A percentile compares a stretch with the other conserved stretches of the same genome.
Evolutionary conservation across 2,329 filamentous ascomycete genomes (phyloP).

Genomic region (Trichoderma sp.): DNA sequence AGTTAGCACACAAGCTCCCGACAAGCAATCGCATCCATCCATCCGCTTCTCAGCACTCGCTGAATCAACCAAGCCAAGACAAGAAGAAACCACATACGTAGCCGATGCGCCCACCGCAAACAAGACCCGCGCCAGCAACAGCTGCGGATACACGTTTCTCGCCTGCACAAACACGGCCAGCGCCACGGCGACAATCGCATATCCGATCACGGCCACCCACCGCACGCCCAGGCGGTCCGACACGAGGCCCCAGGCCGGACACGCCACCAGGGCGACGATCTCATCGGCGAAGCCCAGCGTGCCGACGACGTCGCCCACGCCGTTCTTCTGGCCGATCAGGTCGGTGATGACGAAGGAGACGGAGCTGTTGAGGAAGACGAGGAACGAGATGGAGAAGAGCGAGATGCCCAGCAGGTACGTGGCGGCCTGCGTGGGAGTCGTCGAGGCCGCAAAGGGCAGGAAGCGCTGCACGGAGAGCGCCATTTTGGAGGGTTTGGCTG

Average conservation of each 20-base stretch:
- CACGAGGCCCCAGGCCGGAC: constrained; percentile 75
- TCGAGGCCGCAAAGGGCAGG: constrained; percentile 61
- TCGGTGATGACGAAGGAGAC: constrained; percentile 85
- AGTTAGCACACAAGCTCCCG: neutral
- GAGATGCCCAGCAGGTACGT: constrained; percentile 81
- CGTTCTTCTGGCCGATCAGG: constrained; percentile 70
- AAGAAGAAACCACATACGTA: constrained; percentile 55
- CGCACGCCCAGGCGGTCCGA: constrained; percentile 77
- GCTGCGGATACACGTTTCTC: constrained; percentile 81
- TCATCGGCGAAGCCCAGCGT: constrained; percentile 86
- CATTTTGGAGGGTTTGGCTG: neutral
- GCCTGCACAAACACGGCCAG: constrained; percentile 84
- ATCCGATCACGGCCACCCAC: constrained; percentile 74
- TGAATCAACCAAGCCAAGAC: neutral
- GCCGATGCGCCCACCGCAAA: constrained; percentile 94
- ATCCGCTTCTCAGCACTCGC: neutral
- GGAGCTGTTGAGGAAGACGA: constrained; percentile 85
- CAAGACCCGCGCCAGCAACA: constrained; percentile 79
- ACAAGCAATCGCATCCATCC: neutral
- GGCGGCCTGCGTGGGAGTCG: constrained; percentile 62
- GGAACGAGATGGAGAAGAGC: constrained; percentile 84
- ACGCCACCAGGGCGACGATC: constrained; percentile 77
- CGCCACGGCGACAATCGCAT: constrained; percentile 75
- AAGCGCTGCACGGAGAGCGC: constrained; percentile 44
- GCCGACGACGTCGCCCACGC: constrained; percentile 78